Conservation (phyloP, 768 basidiomycete species). For the Russula sp. region DNA sequence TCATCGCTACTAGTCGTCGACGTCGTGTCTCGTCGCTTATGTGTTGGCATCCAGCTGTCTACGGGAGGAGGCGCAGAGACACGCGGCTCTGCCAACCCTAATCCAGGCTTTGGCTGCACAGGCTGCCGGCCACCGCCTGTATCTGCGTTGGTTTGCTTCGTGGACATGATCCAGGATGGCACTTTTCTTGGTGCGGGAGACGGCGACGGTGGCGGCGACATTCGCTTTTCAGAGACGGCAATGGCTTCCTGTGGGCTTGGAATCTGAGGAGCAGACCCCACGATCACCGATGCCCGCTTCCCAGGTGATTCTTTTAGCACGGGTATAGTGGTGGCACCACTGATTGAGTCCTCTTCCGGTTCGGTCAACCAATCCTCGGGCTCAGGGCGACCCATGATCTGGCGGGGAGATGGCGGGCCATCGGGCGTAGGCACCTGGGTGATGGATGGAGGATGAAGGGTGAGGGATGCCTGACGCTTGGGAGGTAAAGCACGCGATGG, state of each 20-base stretch:
- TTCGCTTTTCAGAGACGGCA: slow-evolving; percentile 6
- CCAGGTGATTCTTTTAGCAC: slow-evolving; percentile 63
- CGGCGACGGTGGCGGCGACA: slow-evolving; percentile 12
- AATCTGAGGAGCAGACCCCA: slow-evolving; percentile 34
- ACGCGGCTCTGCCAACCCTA: slow-evolving; percentile 2
- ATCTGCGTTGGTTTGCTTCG: slow-evolving; percentile 2
- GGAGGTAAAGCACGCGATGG: slow-evolving; percentile 38
- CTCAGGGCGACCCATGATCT: slow-evolving; percentile 26
- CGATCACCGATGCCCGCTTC: slow-evolving; percentile 63
- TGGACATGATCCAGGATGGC: slow-evolving; percentile 3
- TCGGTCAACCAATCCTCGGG: slow-evolving; percentile 73
- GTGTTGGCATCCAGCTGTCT: slow-evolving; percentile 23
- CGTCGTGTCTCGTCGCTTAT: slow-evolving; percentile 27
- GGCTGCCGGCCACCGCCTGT: slow-evolving; percentile 5
- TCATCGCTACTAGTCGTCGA: slow-evolving; percentile 54
- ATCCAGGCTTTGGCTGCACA: slow-evolving; percentile 19
- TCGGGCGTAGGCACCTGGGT: not conserved
- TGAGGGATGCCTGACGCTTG: slow-evolving; percentile 42
- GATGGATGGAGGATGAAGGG: slow-evolving; percentile 2
- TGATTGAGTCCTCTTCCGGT: slow-evolving; percentile 37
- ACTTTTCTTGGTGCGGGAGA: not conserved
- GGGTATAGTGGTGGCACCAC: slow-evolving; percentile 27
- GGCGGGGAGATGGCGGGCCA: slow-evolving; percentile 24
- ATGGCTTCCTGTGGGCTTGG: slow-evolving; percentile 27
- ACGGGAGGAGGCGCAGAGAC: slow-evolving; percentile 22